A percentile compares a stretch with the other conserved stretches of the same genome.
Evolutionary conservation across 805 yeast genomes (phyloP).

Genomic region (Metschnikowia similis): DNA sequence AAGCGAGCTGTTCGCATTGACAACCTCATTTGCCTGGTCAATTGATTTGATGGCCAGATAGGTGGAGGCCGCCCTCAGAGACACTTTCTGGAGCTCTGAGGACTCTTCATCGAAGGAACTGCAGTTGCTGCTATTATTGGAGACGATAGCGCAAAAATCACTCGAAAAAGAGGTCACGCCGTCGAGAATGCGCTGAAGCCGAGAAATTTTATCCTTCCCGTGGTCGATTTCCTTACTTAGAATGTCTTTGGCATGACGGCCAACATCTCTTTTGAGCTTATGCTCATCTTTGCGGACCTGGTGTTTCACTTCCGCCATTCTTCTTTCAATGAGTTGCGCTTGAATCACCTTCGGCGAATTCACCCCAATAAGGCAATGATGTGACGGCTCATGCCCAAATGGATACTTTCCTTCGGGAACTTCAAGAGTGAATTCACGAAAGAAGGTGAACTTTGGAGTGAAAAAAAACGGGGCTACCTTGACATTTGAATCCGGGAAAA

Average conservation of each 20-base stretch:
- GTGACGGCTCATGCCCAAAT: conserved; percentile 60
- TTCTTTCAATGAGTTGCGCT: conserved; percentile 33
- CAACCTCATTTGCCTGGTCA: conserved; percentile 23
- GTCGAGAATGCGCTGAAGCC: conserved; percentile 24
- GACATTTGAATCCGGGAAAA: conserved; percentile 40
- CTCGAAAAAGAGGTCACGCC: conserved; percentile 9
- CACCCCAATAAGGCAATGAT: conserved; percentile 56
- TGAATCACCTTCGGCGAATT: conserved; percentile 57
- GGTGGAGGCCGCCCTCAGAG: conserved; percentile 15
- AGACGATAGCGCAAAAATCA: not conserved
- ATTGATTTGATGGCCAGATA: conserved; percentile 28
- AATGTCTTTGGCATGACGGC: not conserved
- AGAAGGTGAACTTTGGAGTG: conserved; percentile 59
- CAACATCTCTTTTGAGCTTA: conserved; percentile 6
- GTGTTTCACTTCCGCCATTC: conserved; percentile 13
- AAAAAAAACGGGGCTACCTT: conserved; percentile 43
- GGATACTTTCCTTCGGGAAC: conserved; percentile 45
- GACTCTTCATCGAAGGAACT: not conserved
- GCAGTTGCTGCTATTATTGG: conserved; percentile 1
- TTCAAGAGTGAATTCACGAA: conserved; percentile 47
- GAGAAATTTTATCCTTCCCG: conserved; percentile 20
- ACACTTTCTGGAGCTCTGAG: conserved; percentile 4
- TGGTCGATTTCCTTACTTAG: conserved; percentile 2
- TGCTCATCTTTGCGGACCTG: conserved; percentile 13
- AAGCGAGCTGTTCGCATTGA: conserved; percentile 20